Conservation (phyloP, 306 rosid genomes). For the Mucuna pruriens region DNA sequence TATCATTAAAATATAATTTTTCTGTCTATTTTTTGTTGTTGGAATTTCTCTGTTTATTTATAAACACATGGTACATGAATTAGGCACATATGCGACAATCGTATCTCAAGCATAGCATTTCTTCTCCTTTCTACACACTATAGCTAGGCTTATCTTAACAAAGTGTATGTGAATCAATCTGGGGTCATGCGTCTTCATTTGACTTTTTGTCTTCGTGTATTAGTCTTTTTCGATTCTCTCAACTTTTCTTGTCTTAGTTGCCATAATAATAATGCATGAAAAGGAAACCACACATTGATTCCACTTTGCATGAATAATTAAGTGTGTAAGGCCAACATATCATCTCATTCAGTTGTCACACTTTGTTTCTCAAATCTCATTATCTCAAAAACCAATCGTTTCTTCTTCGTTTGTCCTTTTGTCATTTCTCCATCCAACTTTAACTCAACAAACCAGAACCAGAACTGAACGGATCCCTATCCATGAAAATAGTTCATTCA, state of each 20-base stretch:
- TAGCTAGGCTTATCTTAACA: background rate
- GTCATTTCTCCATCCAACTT: conserved; percentile 16
- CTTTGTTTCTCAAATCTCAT: conserved; percentile 12
- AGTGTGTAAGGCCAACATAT: background rate
- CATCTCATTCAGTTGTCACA: conserved; percentile 2
- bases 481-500: background rate
- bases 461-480: background rate
- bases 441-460: background rate
- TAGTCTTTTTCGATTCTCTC: conserved; percentile 26
- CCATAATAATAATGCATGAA: conserved; percentile 22
- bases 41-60: background rate
- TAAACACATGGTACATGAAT: background rate
- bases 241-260: conserved; percentile 24
- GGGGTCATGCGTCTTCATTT: conserved; percentile 10
- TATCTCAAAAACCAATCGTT: background rate
- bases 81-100: background rate
- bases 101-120: background rate
- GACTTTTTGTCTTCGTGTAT: background rate
- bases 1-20: background rate
- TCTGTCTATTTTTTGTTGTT: background rate
- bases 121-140: background rate
- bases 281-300: conserved; percentile 22
- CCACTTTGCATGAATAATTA: conserved; percentile 22
- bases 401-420: background rate
- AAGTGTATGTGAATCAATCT: background rate